Evolutionary conservation across 371 early-diverging fungal genomes (phyloP).

Genomic region (Mucor irregularis): DNA sequence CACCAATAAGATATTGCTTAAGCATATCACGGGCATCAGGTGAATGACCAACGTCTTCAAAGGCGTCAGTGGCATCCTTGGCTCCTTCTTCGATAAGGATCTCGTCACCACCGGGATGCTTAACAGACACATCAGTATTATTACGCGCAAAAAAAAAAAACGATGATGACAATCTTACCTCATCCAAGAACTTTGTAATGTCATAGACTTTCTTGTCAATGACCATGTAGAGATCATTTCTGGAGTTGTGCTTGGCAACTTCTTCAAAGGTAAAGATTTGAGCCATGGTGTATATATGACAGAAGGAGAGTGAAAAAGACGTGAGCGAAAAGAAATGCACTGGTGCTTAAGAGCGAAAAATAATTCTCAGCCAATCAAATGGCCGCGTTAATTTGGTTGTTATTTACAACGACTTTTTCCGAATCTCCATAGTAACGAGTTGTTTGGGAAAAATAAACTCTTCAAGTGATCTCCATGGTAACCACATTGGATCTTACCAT

Average conservation of each 20-base stretch:
- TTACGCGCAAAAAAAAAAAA: not conserved
- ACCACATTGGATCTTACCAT: no score
- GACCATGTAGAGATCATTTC: slow-evolving; percentile 67
- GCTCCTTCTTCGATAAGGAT: slow-evolving; percentile 78
- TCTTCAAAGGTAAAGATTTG: slow-evolving; percentile 54
- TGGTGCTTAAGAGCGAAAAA: no score
- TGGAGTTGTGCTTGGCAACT: slow-evolving; percentile 59
- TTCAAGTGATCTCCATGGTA: no score
- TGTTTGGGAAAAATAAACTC: no score
- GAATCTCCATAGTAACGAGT: no score
- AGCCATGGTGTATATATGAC: slow-evolving; percentile 9
- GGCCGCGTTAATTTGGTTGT: no score
- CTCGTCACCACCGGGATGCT: slow-evolving; percentile 87
- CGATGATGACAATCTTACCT: slow-evolving; percentile 34
- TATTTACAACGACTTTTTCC: no score
- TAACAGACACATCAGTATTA: no score
- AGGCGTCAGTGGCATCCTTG: slow-evolving; percentile 88
- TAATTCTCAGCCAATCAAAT: no score
- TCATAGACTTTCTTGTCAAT: slow-evolving; percentile 84
- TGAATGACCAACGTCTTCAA: slow-evolving; percentile 95
- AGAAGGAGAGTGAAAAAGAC: not conserved
- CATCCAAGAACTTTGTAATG: slow-evolving; percentile 75
- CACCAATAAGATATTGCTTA: slow-evolving; percentile 69
- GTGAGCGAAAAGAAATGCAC: not conserved
- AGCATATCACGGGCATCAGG: slow-evolving; percentile 88